Evolutionary conservation across 352 stramenopile species (phyloP).

Genomic region (Phytophthora pinifolia): DNA sequence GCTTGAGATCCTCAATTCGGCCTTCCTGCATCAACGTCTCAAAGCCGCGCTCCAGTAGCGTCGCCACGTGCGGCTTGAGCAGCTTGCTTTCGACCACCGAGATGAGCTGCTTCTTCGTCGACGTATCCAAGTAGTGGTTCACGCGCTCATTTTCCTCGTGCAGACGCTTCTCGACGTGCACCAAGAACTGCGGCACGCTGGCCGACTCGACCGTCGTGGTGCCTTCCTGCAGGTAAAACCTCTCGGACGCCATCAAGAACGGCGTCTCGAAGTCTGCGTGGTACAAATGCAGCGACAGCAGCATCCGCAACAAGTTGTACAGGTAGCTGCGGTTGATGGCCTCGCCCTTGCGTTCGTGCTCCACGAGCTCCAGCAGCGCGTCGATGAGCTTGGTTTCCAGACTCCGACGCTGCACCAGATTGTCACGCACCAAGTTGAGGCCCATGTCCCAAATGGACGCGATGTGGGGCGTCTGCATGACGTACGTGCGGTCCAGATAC

Average conservation of each 20-base stretch:
- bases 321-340: constrained; percentile 82
- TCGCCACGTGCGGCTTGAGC: constrained; percentile 78
- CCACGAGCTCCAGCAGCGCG: constrained; percentile 80
- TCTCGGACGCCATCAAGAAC: constrained; percentile 85
- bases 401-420: constrained; percentile 51
- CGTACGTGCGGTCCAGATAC: constrained; percentile 91
- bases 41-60: constrained; percentile 87
- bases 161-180: constrained; percentile 87
- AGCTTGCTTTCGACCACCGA: constrained; percentile 81
- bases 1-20: constrained; percentile 81
- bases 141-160: constrained; percentile 80
- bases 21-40: constrained; percentile 83
- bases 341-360: constrained; percentile 87
- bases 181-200: constrained; percentile 84
- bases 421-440: constrained; percentile 65
- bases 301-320: constrained; percentile 83
- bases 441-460: constrained; percentile 93
- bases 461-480: constrained; percentile 84
- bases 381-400: constrained; percentile 75
- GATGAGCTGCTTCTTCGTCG: constrained; percentile 73
- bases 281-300: constrained; percentile 86
- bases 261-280: constrained; percentile 82
- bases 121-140: constrained; percentile 72
- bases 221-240: constrained; percentile 88
- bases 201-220: constrained; percentile 48